phyloP scores from a whole-genome alignment of 2,329 filamentous ascomycete species.

The Diaporthe helianthi region DNA sequence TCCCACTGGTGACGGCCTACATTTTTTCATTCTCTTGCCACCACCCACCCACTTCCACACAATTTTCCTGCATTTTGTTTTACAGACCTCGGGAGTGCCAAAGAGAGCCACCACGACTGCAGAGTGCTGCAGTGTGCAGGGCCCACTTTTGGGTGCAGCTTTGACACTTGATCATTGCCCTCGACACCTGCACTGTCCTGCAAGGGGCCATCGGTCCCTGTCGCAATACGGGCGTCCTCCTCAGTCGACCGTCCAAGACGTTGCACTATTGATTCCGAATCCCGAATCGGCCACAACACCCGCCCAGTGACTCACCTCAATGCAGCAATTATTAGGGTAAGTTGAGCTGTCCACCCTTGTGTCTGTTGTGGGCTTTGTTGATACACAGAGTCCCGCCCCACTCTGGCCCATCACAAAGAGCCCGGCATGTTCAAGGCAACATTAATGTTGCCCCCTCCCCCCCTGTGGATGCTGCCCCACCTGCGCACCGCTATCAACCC shows the following conservation, averaged over 20 bases:
- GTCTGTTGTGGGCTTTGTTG: background rate
- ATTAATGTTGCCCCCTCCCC: too few species aligned
- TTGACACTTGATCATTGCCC: slow-evolving; percentile 9
- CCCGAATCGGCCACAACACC: background rate
- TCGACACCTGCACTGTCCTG: slow-evolving; percentile 7
- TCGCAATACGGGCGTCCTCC: background rate
- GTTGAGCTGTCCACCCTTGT: background rate
- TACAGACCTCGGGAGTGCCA: background rate
- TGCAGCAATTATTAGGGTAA: slow-evolving; percentile 31
- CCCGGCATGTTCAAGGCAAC: slow-evolving; percentile 5
- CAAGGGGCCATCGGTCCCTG: slow-evolving; percentile 7
- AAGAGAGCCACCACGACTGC: background rate
- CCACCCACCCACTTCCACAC: background rate
- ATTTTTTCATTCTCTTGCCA: background rate
- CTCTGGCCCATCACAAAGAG: background rate
- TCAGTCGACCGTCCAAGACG: background rate
- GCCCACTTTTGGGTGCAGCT: slow-evolving; percentile 18
- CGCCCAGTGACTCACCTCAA: slow-evolving; percentile 3
- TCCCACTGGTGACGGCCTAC: background rate
- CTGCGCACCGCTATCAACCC: background rate
- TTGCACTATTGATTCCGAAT: background rate
- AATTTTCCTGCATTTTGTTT: background rate
- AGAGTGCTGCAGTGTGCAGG: slow-evolving; percentile 15
- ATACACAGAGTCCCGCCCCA: background rate
- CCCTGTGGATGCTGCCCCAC: slow-evolving; percentile 21